These are phyloP conservation scores for Entonaema liquescens DNA, from an alignment of 495 filamentous ascomycete species.

Conservation along the genomic window DNA sequence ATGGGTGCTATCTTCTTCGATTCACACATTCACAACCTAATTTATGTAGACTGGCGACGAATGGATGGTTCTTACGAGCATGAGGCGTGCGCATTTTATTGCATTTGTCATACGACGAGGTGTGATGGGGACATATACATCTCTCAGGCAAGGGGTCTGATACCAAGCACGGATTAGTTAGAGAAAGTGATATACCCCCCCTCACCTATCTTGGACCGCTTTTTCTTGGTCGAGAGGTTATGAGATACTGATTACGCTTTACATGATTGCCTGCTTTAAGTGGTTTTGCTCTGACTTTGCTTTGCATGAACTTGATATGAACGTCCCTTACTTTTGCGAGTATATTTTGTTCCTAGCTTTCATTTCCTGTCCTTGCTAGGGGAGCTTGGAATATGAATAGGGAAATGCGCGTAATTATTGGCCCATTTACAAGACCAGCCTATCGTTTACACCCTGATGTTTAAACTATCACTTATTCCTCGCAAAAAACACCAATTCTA, in stretches of 20 bases:
- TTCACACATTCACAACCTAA: constrained; percentile 8
- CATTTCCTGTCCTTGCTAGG: too few species aligned
- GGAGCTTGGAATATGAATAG: too few species aligned
- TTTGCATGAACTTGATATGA: background rate
- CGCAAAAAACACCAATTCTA: too few species aligned
- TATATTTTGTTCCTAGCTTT: background rate
- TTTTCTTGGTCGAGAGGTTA: constrained; percentile 6
- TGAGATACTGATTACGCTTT: constrained; percentile 9
- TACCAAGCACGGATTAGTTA: constrained; percentile 28
- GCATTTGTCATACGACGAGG: constrained; percentile 37
- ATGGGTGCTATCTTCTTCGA: constrained; percentile 20
- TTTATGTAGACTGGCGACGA: constrained; percentile 21
- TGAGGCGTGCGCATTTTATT: constrained; percentile 41
- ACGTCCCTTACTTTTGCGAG: too few species aligned
- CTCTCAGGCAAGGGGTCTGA: constrained; percentile 40
- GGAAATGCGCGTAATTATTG: too few species aligned
- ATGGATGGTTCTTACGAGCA: constrained; percentile 27
- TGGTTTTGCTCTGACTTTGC: background rate
- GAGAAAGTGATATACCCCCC: constrained; percentile 19
- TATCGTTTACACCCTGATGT: background rate
- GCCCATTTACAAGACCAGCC: background rate
- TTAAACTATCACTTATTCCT: too few species aligned
- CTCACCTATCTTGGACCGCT: constrained; percentile 2
- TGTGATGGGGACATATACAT: constrained; percentile 30
- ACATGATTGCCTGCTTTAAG: background rate